These are phyloP conservation scores for Fusarium beomiforme DNA, from an alignment of 2,329 filamentous ascomycete species.

Conservation along the genomic window DNA sequence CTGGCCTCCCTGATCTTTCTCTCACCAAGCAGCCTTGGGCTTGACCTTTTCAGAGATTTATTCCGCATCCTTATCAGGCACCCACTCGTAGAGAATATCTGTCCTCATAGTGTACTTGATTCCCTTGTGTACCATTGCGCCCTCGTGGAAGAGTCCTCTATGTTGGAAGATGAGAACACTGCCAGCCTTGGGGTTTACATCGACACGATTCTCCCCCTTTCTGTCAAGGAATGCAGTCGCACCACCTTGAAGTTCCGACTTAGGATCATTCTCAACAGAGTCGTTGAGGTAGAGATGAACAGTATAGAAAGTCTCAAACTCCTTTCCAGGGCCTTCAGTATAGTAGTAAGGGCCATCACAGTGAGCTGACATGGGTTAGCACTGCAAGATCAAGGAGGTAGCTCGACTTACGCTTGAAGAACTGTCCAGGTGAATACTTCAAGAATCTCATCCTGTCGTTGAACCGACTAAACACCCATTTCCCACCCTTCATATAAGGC, in stretches of 20 bases:
- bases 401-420: constrained; percentile 65
- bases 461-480: constrained; percentile 60
- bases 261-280: constrained; percentile 33
- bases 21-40: constrained; percentile 1
- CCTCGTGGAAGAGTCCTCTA: constrained; percentile 59
- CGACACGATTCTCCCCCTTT: constrained; percentile 55
- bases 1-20: background rate
- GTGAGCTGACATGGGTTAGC: constrained; percentile 60
- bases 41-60: background rate
- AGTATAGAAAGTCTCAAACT: constrained; percentile 60
- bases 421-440: constrained; percentile 76
- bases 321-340: constrained; percentile 54
- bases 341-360: constrained; percentile 73
- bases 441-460: constrained; percentile 83
- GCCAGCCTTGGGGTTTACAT: constrained; percentile 66
- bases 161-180: constrained; percentile 71
- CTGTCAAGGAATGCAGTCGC: constrained; percentile 64
- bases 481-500: constrained; percentile 31
- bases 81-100: constrained; percentile 62
- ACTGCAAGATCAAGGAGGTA: fast-evolving
- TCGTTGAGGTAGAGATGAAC: constrained; percentile 61
- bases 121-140: constrained; percentile 61
- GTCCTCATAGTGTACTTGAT: constrained; percentile 67
- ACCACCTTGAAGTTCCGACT: constrained; percentile 57
- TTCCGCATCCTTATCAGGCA: constrained; percentile 14